A percentile compares a stretch with the other conserved stretches of the same genome.
phyloP scores from a whole-genome alignment of 75 land plant species.

The Pinus tabuliformis region DNA sequence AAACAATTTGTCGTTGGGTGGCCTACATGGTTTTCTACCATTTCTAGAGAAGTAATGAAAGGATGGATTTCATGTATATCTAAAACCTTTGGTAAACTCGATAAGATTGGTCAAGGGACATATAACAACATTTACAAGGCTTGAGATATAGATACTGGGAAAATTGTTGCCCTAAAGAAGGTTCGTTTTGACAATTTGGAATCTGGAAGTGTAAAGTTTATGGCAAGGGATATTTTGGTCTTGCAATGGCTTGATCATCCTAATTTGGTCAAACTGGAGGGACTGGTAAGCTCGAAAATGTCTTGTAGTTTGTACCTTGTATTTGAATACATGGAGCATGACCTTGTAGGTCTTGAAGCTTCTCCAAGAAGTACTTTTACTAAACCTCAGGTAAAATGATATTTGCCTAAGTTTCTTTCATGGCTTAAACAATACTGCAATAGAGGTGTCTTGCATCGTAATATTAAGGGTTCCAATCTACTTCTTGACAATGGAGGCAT shows the following conservation, averaged over 20 bases:
- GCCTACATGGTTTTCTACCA: slow-evolving; percentile 48
- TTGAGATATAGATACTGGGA: slow-evolving; percentile 56
- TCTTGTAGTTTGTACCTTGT: slow-evolving; percentile 74
- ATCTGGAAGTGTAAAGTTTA: slow-evolving; percentile 90
- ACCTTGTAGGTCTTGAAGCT: slow-evolving; percentile 48
- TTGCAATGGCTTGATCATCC: slow-evolving; percentile 83
- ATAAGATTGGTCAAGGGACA: slow-evolving; percentile 88
- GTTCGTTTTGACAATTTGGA: slow-evolving; percentile 86
- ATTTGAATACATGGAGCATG: slow-evolving; percentile 90
- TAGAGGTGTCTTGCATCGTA: slow-evolving; percentile 68
- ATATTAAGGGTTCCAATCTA: slow-evolving; percentile 84
- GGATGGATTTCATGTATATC: slow-evolving; percentile 51
- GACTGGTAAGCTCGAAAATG: slow-evolving; percentile 79
- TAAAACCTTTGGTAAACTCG: slow-evolving; percentile 40
- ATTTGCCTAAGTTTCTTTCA: slow-evolving; percentile 60
- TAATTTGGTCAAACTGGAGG: slow-evolving; percentile 83
- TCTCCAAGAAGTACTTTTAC: slow-evolving; percentile 55
- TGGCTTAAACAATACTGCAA: slow-evolving; percentile 83
- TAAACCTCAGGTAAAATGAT: slow-evolving; percentile 80
- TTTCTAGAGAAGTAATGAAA: slow-evolving; percentile 43
- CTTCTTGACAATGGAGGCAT: slow-evolving; percentile 65
- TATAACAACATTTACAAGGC: slow-evolving; percentile 94
- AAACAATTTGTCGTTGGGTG: slow-evolving; percentile 39
- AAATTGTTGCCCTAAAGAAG: slow-evolving; percentile 83
- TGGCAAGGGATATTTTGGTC: slow-evolving; percentile 88